Percentiles rank a stretch among this genome's conserved stretches.
These are phyloP conservation scores for Nemania sp. DNA, from an alignment of 2,329 filamentous ascomycete genomes.

Conservation along the genomic window DNA sequence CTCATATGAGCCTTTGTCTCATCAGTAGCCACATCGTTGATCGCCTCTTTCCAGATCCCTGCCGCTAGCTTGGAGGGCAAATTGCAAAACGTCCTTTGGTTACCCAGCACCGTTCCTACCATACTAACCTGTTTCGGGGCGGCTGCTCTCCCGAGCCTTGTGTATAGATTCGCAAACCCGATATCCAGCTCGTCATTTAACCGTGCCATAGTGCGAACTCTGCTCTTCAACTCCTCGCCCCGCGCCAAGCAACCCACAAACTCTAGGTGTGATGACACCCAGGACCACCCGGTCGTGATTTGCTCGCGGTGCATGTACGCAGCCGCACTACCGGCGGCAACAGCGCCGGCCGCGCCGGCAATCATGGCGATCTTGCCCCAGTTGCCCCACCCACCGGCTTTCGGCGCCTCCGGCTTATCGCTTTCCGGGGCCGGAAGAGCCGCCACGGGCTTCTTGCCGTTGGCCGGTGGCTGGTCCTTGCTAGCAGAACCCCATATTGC, in stretches of 20 bases:
- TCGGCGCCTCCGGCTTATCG: constrained; percentile 28
- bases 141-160: constrained; percentile 79
- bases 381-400: constrained; percentile 71
- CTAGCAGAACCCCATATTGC: constrained; percentile 72
- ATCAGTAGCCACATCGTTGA: constrained; percentile 83
- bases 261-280: constrained; percentile 90
- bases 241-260: constrained; percentile 91
- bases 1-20: constrained; percentile 85
- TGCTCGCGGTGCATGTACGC: constrained; percentile 88
- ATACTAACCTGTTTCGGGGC: constrained; percentile 64
- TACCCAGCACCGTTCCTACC: constrained; percentile 71
- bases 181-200: constrained; percentile 74
- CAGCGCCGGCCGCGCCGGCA: constrained; percentile 84
- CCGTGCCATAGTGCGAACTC: constrained; percentile 75
- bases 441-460: constrained; percentile 52
- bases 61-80: constrained; percentile 70
- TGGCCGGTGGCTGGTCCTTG: constrained; percentile 43
- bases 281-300: constrained; percentile 79
- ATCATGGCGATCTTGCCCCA: constrained; percentile 90
- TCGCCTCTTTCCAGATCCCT: constrained; percentile 73
- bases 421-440: constrained; percentile 54
- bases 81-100: constrained; percentile 88
- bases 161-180: constrained; percentile 89
- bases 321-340: constrained; percentile 84
- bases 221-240: constrained; percentile 81